Evolutionary conservation across 2,329 filamentous ascomycete species (phyloP).

Genomic region (Calonectria leucothoes): DNA sequence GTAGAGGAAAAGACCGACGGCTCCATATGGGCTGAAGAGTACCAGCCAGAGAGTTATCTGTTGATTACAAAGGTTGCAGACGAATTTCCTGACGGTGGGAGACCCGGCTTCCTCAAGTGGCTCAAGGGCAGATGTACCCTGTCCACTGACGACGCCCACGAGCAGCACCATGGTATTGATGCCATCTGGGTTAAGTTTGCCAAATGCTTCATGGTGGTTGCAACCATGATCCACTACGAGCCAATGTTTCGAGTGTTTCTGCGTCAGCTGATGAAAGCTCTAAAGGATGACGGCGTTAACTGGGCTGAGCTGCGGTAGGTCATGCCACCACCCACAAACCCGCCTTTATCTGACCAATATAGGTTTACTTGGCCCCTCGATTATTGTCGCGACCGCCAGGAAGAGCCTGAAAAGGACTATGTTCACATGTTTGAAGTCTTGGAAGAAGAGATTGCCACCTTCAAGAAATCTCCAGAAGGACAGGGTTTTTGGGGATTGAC

Average conservation of each 20-base stretch:
- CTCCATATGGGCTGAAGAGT: conserved; percentile 75
- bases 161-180: conserved; percentile 85
- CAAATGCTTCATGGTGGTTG: conserved; percentile 78
- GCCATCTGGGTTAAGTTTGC: conserved; percentile 87
- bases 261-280: conserved; percentile 74
- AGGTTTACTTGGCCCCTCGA: conserved; percentile 78
- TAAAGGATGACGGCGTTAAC: conserved; percentile 84
- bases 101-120: conserved; percentile 80
- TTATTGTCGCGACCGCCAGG: conserved; percentile 74
- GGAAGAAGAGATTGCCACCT: conserved; percentile 81
- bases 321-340: background rate
- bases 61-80: conserved; percentile 73
- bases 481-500: conserved; percentile 85
- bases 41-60: conserved; percentile 69
- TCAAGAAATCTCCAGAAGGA: conserved; percentile 78
- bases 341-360: conserved; percentile 23
- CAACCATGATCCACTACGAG: conserved; percentile 86
- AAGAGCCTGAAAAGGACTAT: conserved; percentile 75
- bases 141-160: conserved; percentile 76
- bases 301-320: conserved; percentile 81
- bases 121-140: conserved; percentile 79
- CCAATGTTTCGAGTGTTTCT: conserved; percentile 86
- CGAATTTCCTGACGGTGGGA: conserved; percentile 79
- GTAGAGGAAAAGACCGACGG: conserved; percentile 56
- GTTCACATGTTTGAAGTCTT: conserved; percentile 78